Base-by-base conservation (phyloP, 306 rosid species). In the Betula pendula region DNA sequence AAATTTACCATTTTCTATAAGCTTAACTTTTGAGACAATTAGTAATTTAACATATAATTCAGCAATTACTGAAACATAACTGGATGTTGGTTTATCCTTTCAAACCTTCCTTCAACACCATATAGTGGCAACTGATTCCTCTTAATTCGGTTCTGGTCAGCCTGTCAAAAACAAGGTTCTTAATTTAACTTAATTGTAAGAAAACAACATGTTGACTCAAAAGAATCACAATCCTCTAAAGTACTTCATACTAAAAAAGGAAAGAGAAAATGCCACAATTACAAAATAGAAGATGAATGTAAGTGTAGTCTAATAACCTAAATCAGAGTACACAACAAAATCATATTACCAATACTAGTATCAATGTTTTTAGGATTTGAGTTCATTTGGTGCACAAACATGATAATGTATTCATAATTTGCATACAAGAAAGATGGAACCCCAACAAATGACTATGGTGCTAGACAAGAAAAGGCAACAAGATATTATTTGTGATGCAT, bases 51-150 rank as follows among this genome's bases (percentile, higher is more conserved):
- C 73, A 79, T 79, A 73, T 31, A 78, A 87, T 66, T 60, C 51
- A 52, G 72, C 53, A 63, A 80, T 58, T 74, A 22, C 45, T 80
- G 75, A 65, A 51, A 76, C 95, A 77, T 92, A 87, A 92, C 98
- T 90, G 97, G 97, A 82, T 95, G 97, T 75, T 95, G 90, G 81
- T 95, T 95, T 87, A 95, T 92, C 86, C 98, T 92, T 82, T 92
- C 92, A 79, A 90, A 90, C 85, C 91, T 89, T 82, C 97, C 93
- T 77, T 90, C 93, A 84, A 95, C 93, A 49, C 90, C 93, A 82
- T 85, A 95, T 25, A 90, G 84, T 58, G 97, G 92, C 82, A 87
- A 68, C 79, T 95, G 98, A 33, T 83, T 87, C 90, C 97, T 86
- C 81, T 80, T 86, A 25, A 88, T 72, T 72, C 91, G 85, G 76